Evolutionary conservation across 495 filamentous ascomycete species (phyloP).

Genomic region (Hypoxylon lienhwacheense): DNA sequence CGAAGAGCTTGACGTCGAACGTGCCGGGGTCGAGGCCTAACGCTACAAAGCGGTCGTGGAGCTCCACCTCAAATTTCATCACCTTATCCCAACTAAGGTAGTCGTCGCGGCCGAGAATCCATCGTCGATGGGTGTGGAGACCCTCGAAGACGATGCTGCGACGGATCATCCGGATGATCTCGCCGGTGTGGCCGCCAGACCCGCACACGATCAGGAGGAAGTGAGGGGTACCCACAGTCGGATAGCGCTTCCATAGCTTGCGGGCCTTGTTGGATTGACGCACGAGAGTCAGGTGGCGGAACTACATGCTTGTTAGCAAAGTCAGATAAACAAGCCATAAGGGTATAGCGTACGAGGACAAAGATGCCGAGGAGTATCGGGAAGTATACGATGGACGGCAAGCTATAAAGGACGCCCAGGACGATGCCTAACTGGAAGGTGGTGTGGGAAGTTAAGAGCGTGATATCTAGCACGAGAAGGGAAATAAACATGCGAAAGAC

Average conservation of each 20-base stretch:
- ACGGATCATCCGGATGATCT: conserved; percentile 82
- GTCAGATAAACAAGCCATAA: neutral
- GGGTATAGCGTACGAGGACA: conserved; percentile 30
- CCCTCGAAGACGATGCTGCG: conserved; percentile 44
- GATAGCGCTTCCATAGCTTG: neutral
- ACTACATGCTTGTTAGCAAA: conserved; percentile 10
- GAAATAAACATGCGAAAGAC: neutral
- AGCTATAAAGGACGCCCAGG: no score
- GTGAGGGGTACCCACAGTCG: conserved; percentile 36
- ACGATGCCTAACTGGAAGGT: no score
- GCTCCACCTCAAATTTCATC: conserved; percentile 40
- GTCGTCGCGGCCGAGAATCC: conserved; percentile 79
- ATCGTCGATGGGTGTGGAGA: conserved; percentile 70
- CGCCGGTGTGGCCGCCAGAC: conserved; percentile 89
- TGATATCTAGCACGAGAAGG: neutral
- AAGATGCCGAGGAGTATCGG: conserved; percentile 11
- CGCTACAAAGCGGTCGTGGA: conserved; percentile 29
- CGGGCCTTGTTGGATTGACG: neutral
- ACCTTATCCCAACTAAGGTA: conserved; percentile 57
- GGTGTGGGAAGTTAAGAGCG: no score
- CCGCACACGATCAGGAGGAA: conserved; percentile 85
- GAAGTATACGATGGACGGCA: conserved; percentile 3
- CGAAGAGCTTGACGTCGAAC: conserved; percentile 63
- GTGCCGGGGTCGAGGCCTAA: conserved; percentile 37
- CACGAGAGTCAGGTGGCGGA: conserved; percentile 2